Conservation (phyloP, 2,329 filamentous ascomycete species). For the Phyllosticta citribraziliensis region DNA sequence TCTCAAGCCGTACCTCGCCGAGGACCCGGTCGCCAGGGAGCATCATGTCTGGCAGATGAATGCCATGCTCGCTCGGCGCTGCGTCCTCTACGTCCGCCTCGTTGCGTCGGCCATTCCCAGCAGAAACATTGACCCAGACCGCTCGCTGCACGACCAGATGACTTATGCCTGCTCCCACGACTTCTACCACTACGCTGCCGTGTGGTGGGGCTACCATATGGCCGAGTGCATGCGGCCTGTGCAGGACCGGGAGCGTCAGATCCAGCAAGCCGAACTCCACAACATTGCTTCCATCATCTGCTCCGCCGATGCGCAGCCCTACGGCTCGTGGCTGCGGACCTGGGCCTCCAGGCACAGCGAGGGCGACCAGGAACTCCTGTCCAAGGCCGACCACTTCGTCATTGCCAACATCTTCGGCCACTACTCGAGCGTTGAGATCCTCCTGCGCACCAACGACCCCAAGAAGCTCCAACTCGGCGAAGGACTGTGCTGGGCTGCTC, state of each 20-base stretch:
- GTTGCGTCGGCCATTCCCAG: not conserved
- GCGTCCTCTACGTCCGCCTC: not conserved
- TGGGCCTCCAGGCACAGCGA: not conserved
- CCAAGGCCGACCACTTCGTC: not conserved
- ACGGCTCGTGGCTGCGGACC: not conserved
- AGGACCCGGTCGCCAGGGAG: not conserved
- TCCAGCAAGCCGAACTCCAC: not conserved
- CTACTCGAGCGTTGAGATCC: not conserved
- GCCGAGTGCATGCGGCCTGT: not conserved
- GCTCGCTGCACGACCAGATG: not conserved
- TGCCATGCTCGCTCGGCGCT: not conserved
- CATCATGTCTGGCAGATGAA: not conserved
- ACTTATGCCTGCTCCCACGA: not conserved
- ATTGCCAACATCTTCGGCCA: not conserved
- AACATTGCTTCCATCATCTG: not conserved
- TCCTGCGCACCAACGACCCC: not conserved
- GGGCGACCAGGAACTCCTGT: not conserved
- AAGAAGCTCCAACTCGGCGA: not conserved
- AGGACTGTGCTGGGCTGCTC: not conserved
- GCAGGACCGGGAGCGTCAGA: not conserved
- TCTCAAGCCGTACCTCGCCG: not conserved
- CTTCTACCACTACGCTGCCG: not conserved
- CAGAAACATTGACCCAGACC: not conserved
- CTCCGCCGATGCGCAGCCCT: not conserved
- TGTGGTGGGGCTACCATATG: not conserved